Conservation (phyloP, 1,139 yeast genomes). For the Hemisphaericaspora lyxosophila region DNA sequence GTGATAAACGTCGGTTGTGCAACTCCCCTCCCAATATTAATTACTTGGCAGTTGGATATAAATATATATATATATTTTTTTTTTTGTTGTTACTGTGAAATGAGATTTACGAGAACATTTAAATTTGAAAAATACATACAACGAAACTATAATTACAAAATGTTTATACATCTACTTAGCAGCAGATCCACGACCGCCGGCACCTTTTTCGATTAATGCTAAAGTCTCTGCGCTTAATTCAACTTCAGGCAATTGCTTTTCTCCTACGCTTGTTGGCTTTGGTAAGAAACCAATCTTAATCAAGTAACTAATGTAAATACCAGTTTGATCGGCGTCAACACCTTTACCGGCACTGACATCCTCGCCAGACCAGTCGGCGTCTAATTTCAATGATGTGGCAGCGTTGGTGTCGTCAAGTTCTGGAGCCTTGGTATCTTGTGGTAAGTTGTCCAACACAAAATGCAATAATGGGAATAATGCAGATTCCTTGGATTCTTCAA, state of each 20-base stretch:
- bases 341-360: conserved; percentile 74
- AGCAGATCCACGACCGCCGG: conserved; percentile 82
- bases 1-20: no score
- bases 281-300: conserved; percentile 77
- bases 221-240: conserved; percentile 58
- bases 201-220: conserved; percentile 68
- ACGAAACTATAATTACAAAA: conserved; percentile 1
- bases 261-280: conserved; percentile 48
- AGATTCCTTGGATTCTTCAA: conserved; percentile 67
- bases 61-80: no score
- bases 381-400: conserved; percentile 57
- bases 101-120: no score
- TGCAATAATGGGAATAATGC: conserved; percentile 93
- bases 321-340: conserved; percentile 63
- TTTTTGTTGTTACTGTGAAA: no score
- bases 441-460: conserved; percentile 89
- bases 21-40: no score
- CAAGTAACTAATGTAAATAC: conserved; percentile 77
- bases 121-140: neutral
- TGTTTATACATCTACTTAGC: conserved; percentile 26
- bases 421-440: conserved; percentile 90
- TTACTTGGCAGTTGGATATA: no score
- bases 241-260: conserved; percentile 55
- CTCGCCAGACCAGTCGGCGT: conserved; percentile 60
- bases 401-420: conserved; percentile 90